These are phyloP conservation scores for Glarea lozoyensis DNA, from an alignment of 495 filamentous ascomycete genomes.

Conservation along the genomic window DNA sequence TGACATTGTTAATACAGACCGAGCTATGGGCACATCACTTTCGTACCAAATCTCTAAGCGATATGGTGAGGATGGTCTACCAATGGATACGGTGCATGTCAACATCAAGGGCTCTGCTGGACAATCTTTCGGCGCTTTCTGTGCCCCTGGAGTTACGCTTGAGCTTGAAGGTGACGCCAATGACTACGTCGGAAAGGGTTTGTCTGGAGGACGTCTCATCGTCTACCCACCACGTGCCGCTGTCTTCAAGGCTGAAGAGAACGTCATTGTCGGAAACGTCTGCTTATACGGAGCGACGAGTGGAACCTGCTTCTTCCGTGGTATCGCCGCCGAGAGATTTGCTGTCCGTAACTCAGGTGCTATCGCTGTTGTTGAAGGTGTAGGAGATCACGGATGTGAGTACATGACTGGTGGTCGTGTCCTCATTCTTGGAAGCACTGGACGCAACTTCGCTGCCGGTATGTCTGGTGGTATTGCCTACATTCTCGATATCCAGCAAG, in stretches of 20 bases:
- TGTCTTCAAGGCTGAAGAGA: constrained; percentile 96
- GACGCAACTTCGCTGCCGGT: constrained; percentile 98
- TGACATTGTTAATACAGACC: constrained; percentile 97
- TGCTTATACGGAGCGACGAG: constrained; percentile 95
- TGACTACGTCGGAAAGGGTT: constrained; percentile 96
- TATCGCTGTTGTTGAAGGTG: constrained; percentile 92
- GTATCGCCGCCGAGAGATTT: constrained; percentile 94
- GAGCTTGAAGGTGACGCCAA: constrained; percentile 98
- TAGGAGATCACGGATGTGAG: constrained; percentile 97
- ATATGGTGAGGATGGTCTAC: constrained; percentile 84
- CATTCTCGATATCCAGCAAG: constrained; percentile 82
- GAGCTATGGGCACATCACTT: constrained; percentile 85
- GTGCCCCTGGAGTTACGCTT: constrained; percentile 89
- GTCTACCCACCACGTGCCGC: constrained; percentile 92
- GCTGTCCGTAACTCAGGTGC: constrained; percentile 97
- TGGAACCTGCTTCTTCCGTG: constrained; percentile 96
- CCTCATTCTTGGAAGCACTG: constrained; percentile 79
- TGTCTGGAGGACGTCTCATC: constrained; percentile 92
- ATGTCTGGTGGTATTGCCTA: constrained; percentile 99
- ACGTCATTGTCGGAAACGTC: constrained; percentile 91
- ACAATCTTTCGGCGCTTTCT: constrained; percentile 94
- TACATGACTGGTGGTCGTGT: constrained; percentile 99
- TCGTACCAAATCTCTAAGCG: constrained; percentile 94
- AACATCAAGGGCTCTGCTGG: constrained; percentile 98
- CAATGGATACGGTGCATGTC: constrained; percentile 91